Evolutionary conservation across 257 asterid species (phyloP).

Genomic region (Plantago major): DNA sequence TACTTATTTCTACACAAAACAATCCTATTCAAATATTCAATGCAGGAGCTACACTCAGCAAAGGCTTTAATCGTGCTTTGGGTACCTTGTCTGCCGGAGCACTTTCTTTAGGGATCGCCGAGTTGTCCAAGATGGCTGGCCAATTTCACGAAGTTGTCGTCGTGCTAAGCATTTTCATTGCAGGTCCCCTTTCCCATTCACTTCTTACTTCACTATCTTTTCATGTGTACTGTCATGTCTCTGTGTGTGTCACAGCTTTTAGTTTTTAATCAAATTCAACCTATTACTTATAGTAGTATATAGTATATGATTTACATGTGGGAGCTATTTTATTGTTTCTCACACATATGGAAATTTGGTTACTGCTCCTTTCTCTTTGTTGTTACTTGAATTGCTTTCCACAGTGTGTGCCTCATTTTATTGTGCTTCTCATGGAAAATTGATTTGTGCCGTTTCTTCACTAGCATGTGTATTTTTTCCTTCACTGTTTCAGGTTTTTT

Average conservation of each 20-base stretch:
- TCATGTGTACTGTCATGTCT: no score
- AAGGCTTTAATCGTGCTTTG: conserved; percentile 84
- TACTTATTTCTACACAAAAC: no score
- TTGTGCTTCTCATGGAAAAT: not conserved
- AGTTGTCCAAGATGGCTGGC: conserved; percentile 58
- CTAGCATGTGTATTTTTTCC: not conserved
- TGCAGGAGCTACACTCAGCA: conserved; percentile 81
- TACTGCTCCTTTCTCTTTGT: no score
- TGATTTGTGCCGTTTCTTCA: not conserved
- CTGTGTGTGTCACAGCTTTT: no score
- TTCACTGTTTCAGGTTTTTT: conserved; percentile 47
- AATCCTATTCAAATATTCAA: no score
- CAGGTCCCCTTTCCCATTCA: conserved; percentile 37
- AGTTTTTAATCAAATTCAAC: no score
- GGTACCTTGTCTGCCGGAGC: conserved; percentile 93
- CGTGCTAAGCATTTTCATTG: conserved; percentile 67
- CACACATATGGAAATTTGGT: no score
- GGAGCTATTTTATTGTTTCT: no score
- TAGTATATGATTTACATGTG: not conserved
- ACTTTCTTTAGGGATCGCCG: conserved; percentile 71
- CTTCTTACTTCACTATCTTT: no score
- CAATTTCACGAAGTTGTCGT: conserved; percentile 48
- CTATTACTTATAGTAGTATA: no score
- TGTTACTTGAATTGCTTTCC: no score
- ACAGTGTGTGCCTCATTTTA: not conserved